Base-by-base conservation (phyloP, 2,329 filamentous ascomycete species). In the Pseudogymnoascus sp. region DNA sequence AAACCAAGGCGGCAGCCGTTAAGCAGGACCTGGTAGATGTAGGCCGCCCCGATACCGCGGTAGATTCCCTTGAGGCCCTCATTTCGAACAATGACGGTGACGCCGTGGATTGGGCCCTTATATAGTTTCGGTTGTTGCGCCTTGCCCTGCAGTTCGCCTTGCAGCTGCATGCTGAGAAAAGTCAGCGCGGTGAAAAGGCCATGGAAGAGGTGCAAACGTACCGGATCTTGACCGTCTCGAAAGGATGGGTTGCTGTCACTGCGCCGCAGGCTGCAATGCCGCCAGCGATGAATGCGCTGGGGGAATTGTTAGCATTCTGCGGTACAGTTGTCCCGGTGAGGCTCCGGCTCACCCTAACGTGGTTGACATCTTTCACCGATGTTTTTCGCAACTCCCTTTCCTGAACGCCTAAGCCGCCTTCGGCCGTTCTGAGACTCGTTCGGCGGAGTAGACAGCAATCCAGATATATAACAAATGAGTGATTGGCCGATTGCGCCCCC, bases 141-240 rank as follows among this genome's bases (percentile, higher is more conserved):
- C 74, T 92, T 96, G 63, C 87, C 81, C 73, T 97, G 91, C 62
- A 99, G 84, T 76, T 99, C 94, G 75, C 94, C 94, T 76, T 99
- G 94, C 62, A 99, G 77, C 79, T 99, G 94, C 83, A 99, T 86
- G 71, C 91, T 92, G 74, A 43, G 29, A 43, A 49, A 23, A 33
- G 23, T 37, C 45, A 41, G 52, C 55, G 37, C 59, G 31, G 55
- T 26, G 61, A 41, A 31, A 43, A 55, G 19, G 58, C 62, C 1
- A 62, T 33, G 8, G 6, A 12, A 12, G 58, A 39, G 61, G 39
- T 39, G 62, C 16, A 59, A 65, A 73, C 81, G 73, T 80, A 92
- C 89, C 92, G 90, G 74, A 97, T 97, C 84, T 99, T 99, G 74
- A 99, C 92, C 11, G 93, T 97, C 78, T 99, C 94, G 78, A 97